Evolutionary conservation across 2,329 filamentous ascomycete species (phyloP), one percentile per base, ranked within the genome.

Genomic region (Neofusicoccum umdonicola): DNA sequence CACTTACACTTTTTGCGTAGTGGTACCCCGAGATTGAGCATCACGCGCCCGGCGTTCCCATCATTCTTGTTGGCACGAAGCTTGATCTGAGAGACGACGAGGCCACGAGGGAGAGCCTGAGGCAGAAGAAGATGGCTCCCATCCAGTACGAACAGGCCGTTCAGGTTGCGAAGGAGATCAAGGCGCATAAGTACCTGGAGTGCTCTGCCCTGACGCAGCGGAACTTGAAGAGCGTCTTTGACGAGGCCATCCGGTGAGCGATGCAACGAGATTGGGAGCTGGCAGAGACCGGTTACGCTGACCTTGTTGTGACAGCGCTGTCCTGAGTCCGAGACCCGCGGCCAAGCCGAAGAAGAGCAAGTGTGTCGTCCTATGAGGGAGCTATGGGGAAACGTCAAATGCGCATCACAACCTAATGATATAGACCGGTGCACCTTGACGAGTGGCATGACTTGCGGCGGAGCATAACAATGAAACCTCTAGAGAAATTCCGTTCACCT

Each of bases 1-100:
- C 47, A 65, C 70, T 77, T 62, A 74, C 52, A 35, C 19, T 37
- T 47, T n/a, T 68, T 31, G 62, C 54, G 35, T 65, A 98, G 93
- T 98, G 94, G 94, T 94, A 90, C 80, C 94, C 95, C 65, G 94
- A 99, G 79, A 98, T 98, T 75, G 92, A 96, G 73, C 94, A 98
- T 74, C 94, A 98, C 78, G 94, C 94, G 27, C 95, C 94, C 41
- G 91, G 91, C 76, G 93, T 97, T 63, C 94, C 94, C 66, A 97
- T 98, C 79, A 97, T 98, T 75, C 87, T 98, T 58, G 95, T 98
- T 71, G 94, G 94, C 70, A 98, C 94, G 72, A 98, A 98, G 86
- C 87, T 98, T 67, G 94, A 98, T 83, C 83, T 98, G 77, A 87
- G 94, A 79, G 94, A 98, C 77, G 93, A 98, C 76, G 87, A 88